A percentile compares a stretch with the other conserved stretches of the same genome.
These are phyloP conservation scores for Ogataea salicorniae DNA, from an alignment of 805 yeast genomes.

Conservation along the genomic window DNA sequence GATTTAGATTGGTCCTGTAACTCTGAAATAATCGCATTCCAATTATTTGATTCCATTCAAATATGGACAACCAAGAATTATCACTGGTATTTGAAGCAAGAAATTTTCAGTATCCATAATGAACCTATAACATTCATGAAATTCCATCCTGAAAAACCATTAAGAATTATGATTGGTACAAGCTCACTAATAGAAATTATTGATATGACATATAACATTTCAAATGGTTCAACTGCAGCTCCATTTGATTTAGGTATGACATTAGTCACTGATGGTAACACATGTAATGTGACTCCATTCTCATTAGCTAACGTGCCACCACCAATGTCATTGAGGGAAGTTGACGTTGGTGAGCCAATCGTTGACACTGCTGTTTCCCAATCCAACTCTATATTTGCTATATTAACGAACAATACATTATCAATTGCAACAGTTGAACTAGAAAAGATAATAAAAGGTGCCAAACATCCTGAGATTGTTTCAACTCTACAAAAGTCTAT, in stretches of 20 bases:
- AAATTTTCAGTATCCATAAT: slow-evolving; percentile 36
- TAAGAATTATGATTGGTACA: slow-evolving; percentile 65
- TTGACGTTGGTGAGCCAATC: slow-evolving; percentile 51
- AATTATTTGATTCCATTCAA: slow-evolving; percentile 58
- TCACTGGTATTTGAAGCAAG: slow-evolving; percentile 93
- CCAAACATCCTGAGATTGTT: slow-evolving; percentile 40
- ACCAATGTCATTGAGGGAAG: slow-evolving; percentile 73
- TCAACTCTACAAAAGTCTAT: slow-evolving; percentile 30
- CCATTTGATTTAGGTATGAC: slow-evolving; percentile 77
- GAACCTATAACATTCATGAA: slow-evolving; percentile 40
- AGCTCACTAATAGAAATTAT: slow-evolving; percentile 48
- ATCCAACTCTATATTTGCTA: slow-evolving; percentile 54
- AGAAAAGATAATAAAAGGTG: slow-evolving; percentile 37
- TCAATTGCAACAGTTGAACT: slow-evolving; percentile 43
- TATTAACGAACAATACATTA: slow-evolving; percentile 44
- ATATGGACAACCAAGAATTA: slow-evolving; percentile 90
- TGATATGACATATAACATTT: slow-evolving; percentile 59
- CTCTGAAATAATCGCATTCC: slow-evolving; percentile 73
- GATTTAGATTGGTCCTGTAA: slow-evolving; percentile 74
- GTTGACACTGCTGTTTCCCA: slow-evolving; percentile 60
- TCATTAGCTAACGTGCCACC: slow-evolving; percentile 90
- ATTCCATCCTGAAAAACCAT: slow-evolving; percentile 91
- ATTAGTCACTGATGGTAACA: slow-evolving; percentile 73
- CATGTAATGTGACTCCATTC: slow-evolving; percentile 73
- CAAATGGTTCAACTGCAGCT: slow-evolving; percentile 61